Conservation (phyloP, 306 rosid species). For the Malus orientalis region DNA sequence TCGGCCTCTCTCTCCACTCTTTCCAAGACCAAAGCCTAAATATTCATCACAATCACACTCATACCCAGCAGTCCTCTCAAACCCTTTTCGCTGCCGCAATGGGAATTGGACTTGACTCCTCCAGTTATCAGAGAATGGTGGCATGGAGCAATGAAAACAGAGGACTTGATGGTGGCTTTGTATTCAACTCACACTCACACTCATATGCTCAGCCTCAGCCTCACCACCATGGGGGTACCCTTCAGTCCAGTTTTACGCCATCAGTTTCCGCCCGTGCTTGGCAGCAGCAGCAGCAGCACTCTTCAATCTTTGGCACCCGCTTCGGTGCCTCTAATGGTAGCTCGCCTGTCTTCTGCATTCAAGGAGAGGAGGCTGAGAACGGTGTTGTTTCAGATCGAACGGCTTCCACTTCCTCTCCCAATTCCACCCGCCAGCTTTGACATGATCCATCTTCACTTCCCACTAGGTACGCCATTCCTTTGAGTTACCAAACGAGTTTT, state of each 20-base stretch:
- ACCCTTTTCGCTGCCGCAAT: slow-evolving; percentile 23
- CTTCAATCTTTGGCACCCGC: slow-evolving; percentile 49
- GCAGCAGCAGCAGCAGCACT: slow-evolving; percentile 19
- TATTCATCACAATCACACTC: slow-evolving; percentile 8
- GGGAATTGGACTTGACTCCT: slow-evolving; percentile 33
- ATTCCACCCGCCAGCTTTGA: slow-evolving; percentile 39
- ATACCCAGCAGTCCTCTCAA: slow-evolving; percentile 18
- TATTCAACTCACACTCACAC: slow-evolving; percentile 23
- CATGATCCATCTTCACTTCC: not conserved
- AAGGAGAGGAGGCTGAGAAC: slow-evolving; percentile 40
- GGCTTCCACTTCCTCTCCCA: slow-evolving; percentile 48
- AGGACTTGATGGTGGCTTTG: slow-evolving; percentile 22
- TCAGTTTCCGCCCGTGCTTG: slow-evolving; percentile 34
- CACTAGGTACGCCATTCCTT: not conserved
- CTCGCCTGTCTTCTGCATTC: slow-evolving; percentile 40
- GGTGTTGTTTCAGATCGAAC: slow-evolving; percentile 38
- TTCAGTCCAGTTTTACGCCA: slow-evolving; percentile 58
- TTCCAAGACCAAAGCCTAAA: slow-evolving; percentile 38
- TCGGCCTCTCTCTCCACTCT: slow-evolving; percentile 68
- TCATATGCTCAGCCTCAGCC: slow-evolving; percentile 13
- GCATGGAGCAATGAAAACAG: slow-evolving; percentile 41
- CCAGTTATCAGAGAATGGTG: slow-evolving; percentile 41
- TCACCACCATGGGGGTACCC: slow-evolving; percentile 48
- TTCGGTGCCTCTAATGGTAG: slow-evolving; percentile 27
- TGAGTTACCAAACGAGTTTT: not conserved